Base-by-base conservation (phyloP, 805 yeast genomes). In the Wickerhamiella bombiphila region DNA sequence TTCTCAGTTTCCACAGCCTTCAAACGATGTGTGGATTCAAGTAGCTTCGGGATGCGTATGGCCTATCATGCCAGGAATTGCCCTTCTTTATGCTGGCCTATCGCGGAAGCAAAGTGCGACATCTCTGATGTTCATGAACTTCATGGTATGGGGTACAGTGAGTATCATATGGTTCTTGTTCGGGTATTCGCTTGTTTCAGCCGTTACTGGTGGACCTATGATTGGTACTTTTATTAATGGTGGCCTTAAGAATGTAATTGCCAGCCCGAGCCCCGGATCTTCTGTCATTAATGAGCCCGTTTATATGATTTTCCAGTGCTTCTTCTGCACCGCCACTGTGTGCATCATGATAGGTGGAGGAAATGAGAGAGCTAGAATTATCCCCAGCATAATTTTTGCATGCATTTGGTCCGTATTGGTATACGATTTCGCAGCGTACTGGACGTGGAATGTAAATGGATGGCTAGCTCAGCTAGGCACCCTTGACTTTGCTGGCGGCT, bases 361-460 rank as follows among this genome's bases (percentile, higher is more conserved):
- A 11, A 70, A 77, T 47, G 80, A 74, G 51, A 64, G 83, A 50
- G 83, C 80, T 7, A 60, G 80, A 47, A 66, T 75, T 44, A 70
- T 74, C 3, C 80, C 81, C 37, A 72, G 74, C 71, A 68, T 74
- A 69, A 65, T 76, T 26, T 75, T 76, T 57, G 58, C 74, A 39
- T 72, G 74, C 50, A 53, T 68, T 38, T 76, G 80, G 80, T 65
- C 74, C 53, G 75, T 81, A 3, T 68, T 76, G 15, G 81, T 76
- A 15, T 76, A 76, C 61, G 71, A 76, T 51, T 80, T 81, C 32
- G 64, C 68, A 52, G 81, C 81, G 16, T 70, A 64, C 62, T 75
- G 81, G 81, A 68, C 74, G n/a, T 76, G 83, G 83, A 75, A 75
- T 49, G 63, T 62, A 13, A 63, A 66, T 39, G 82, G 82, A 35